A percentile compares a stretch with the other conserved stretches of the same genome.
Conservation (phyloP, 352 stramenopile species). For the Pythium grandisporangium region DNA sequence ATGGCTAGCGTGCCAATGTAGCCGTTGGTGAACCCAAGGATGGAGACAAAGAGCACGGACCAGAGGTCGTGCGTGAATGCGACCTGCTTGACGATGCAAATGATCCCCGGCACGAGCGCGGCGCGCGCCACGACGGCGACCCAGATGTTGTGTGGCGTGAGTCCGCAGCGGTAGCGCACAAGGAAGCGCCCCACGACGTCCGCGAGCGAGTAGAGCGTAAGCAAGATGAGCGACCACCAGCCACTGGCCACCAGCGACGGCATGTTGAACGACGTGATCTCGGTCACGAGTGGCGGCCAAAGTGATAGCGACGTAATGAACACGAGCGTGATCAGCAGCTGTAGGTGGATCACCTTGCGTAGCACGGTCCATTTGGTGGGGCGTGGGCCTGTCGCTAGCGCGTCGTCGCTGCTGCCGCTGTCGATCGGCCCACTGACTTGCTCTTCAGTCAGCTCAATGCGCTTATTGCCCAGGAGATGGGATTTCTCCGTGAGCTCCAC, state of each 20-base stretch:
- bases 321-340: slow-evolving; percentile 59
- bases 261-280: slow-evolving; percentile 79
- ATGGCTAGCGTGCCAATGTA: slow-evolving; percentile 74
- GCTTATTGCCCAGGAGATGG: slow-evolving; percentile 22
- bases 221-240: slow-evolving; percentile 78
- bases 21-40: slow-evolving; percentile 72
- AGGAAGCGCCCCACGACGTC: slow-evolving; percentile 70
- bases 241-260: slow-evolving; percentile 49
- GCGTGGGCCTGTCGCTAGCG: slow-evolving; percentile 4
- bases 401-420: slow-evolving; percentile 18
- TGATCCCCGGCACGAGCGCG: slow-evolving; percentile 56
- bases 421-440: no score
- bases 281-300: slow-evolving; percentile 73
- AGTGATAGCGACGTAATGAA: slow-evolving; percentile 66
- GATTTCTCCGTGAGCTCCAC: slow-evolving; percentile 54
- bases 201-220: slow-evolving; percentile 67
- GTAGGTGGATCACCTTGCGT: slow-evolving; percentile 50
- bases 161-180: slow-evolving; percentile 47
- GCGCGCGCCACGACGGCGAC: slow-evolving; percentile 44
- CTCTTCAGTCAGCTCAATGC: no score
- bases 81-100: slow-evolving; percentile 57
- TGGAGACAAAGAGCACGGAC: slow-evolving; percentile 55
- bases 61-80: slow-evolving; percentile 65
- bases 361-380: slow-evolving; percentile 64
- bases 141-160: slow-evolving; percentile 62